A percentile compares a stretch with the other conserved stretches of the same genome.
These are phyloP conservation scores for Triangularia setosa DNA, from an alignment of 2,329 filamentous ascomycete species.

Conservation along the genomic window DNA sequence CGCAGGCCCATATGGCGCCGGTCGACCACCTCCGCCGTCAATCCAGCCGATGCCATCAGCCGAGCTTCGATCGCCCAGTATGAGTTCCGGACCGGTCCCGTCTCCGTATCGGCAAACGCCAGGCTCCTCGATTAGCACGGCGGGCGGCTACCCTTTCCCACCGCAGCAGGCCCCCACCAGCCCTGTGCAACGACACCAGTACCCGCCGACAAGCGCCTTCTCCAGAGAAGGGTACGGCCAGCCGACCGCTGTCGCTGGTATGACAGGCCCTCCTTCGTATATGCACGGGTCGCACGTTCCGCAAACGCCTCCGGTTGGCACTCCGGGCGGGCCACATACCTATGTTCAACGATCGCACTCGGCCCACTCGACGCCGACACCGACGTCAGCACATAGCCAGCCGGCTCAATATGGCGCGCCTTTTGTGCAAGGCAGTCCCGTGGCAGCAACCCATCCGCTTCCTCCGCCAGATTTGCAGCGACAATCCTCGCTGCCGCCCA, in stretches of 20 bases:
- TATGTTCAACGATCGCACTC: slow-evolving; percentile 51
- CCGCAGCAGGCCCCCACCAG: slow-evolving; percentile 43
- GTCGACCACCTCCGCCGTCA: slow-evolving; percentile 41
- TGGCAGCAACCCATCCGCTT: slow-evolving; percentile 42
- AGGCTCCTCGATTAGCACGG: slow-evolving; percentile 40
- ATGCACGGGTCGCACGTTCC: slow-evolving; percentile 41
- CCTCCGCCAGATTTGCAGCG: slow-evolving; percentile 40
- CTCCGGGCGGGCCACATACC: slow-evolving; percentile 37
- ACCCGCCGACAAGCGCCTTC: slow-evolving; percentile 43
- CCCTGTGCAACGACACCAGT: slow-evolving; percentile 50
- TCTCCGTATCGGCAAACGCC: slow-evolving; percentile 50
- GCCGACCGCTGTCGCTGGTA: slow-evolving; percentile 29
- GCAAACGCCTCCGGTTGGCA: slow-evolving; percentile 48
- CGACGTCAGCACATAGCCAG: slow-evolving; percentile 60
- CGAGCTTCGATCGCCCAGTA: slow-evolving; percentile 50
- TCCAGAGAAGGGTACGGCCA: slow-evolving; percentile 47
- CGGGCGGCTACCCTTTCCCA: slow-evolving; percentile 50
- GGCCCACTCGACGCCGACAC: slow-evolving; percentile 55
- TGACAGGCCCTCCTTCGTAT: slow-evolving; percentile 38
- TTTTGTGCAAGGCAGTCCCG: slow-evolving; percentile 52
- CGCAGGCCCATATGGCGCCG: slow-evolving; percentile 38
- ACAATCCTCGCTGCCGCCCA: slow-evolving; percentile 51
- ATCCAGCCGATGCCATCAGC: slow-evolving; percentile 43
- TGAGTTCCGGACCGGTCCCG: slow-evolving; percentile 37
- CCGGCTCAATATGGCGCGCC: slow-evolving; percentile 46